Base-by-base conservation (phyloP, 495 filamentous ascomycete genomes). In the Aspergillus egyptiacus region DNA sequence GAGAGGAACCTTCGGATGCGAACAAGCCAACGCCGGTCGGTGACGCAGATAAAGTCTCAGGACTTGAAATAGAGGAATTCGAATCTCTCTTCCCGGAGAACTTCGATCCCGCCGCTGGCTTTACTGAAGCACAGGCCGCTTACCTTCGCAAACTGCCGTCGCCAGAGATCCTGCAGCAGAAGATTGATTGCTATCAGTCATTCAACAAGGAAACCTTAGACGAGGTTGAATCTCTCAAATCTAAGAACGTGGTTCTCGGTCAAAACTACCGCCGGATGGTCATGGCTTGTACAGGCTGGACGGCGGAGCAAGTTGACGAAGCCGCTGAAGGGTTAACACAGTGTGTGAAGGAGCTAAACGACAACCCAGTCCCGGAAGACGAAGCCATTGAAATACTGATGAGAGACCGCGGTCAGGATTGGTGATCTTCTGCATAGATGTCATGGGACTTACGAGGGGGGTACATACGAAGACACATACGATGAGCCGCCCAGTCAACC, bases 1-100 rank as follows among this genome's bases (percentile, higher is more conserved):
- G 62, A 28, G 59, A 61, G 6, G 54, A 63, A n/a, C n/a, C n/a
- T 10, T 49, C 54, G 13, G 61, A 63, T 19, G 68, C 74, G 15
- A 22, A 60, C 1, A 55, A 52, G 8, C 59, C 62, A 24, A 56
- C 66, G 28, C 58, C 57, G 34, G 61, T 77, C 20, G 78, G 75
- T 36, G 74, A 78, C 61, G 81, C 74, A n/a, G 80, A 79, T 51
- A 67, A 62, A 43, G 69, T 70, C 32, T 69, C 72, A n/a, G 75
- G 70, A 2, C 54, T 79, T 50, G 66, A 80, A 38, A 50, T 66
- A 8, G 49, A 50, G 4, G 55, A 58, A 23, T 74, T 70, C 42
- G 65, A 68, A 2, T 18, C 51, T 3, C 38, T 72, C 22, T 74
- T 74, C 47, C 35, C 62, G 4, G 63, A 67, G 8, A 51, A 32